A percentile compares a stretch with the other conserved stretches of the same genome.
phyloP scores from a whole-genome alignment of 148 eudicot genomes.

The Fallopia convolvulus region DNA sequence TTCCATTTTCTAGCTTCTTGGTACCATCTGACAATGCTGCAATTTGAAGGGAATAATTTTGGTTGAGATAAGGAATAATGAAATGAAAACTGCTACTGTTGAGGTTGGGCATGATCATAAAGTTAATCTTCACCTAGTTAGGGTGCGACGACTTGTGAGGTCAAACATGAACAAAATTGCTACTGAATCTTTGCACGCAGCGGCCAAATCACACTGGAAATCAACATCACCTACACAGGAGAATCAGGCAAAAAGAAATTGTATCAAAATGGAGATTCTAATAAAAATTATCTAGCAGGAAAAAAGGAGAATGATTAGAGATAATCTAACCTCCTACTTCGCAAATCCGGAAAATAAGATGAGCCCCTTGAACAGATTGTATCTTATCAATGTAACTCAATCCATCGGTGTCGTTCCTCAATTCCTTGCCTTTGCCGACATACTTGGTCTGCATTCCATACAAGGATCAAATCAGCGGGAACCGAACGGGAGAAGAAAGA shows the following conservation, averaged over 20 bases:
- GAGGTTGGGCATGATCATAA: not conserved
- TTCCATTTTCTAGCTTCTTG: constrained; percentile 63
- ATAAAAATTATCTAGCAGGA: not conserved
- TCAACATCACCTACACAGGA: constrained; percentile 1
- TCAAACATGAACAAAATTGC: constrained; percentile 75
- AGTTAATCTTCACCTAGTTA: constrained; percentile 34
- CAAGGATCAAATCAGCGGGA: not conserved
- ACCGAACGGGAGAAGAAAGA: not conserved
- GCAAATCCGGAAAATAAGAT: constrained; percentile 35
- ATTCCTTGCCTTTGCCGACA: constrained; percentile 26
- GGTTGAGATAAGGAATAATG: not conserved
- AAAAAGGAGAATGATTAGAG: not conserved
- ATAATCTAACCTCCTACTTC: constrained; percentile 33
- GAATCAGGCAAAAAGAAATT: not conserved
- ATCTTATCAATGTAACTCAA: constrained; percentile 33
- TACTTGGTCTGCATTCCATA: constrained; percentile 27
- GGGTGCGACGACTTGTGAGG: constrained; percentile 57
- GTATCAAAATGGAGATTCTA: not conserved
- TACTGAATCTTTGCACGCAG: constrained; percentile 54
- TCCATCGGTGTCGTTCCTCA: constrained; percentile 12
- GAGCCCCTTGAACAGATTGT: constrained; percentile 31
- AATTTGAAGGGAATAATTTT: not conserved
- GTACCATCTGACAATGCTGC: constrained; percentile 57
- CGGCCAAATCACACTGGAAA: constrained; percentile 28
- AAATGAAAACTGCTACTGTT: not conserved